These are phyloP conservation scores for Globisporangium nunn DNA, from an alignment of 352 stramenopile species.

Conservation along the genomic window DNA sequence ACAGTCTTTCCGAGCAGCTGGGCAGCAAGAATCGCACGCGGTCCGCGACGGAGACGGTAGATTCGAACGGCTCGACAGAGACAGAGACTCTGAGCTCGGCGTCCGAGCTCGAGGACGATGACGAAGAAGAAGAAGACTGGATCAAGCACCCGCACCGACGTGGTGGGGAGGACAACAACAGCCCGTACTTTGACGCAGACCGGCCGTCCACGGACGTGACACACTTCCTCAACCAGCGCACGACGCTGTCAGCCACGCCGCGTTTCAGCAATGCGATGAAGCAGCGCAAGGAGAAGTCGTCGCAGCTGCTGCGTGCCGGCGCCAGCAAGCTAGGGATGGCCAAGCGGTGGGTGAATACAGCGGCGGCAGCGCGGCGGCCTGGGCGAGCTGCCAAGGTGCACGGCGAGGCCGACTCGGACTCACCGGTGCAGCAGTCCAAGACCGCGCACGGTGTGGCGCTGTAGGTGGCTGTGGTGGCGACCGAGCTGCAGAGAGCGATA, in stretches of 20 bases:
- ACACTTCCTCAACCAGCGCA: slow-evolving; percentile 20
- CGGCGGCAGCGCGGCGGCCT: slow-evolving; percentile 2
- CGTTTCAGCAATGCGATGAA: slow-evolving; percentile 5
- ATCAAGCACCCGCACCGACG: slow-evolving; percentile 19
- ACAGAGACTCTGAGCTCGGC: slow-evolving; percentile 33
- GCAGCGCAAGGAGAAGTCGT: slow-evolving; percentile 7
- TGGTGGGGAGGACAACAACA: slow-evolving; percentile 12
- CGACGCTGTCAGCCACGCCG: slow-evolving; percentile 8
- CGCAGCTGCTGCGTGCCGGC: slow-evolving; percentile 4
- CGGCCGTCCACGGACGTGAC: slow-evolving; percentile 38
- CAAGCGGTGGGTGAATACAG: slow-evolving; percentile 12
- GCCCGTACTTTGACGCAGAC: slow-evolving; percentile 26
- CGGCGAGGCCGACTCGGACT: slow-evolving; percentile 2
- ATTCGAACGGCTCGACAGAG: slow-evolving; percentile 42
- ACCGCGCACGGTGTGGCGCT: slow-evolving; percentile 8
- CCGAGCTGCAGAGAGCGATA: too few species aligned
- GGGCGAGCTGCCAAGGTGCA: slow-evolving; percentile 10
- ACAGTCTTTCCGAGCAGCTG: slow-evolving; percentile 34
- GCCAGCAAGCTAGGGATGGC: slow-evolving; percentile 9
- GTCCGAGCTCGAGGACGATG: slow-evolving; percentile 26
- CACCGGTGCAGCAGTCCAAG: slow-evolving; percentile 1
- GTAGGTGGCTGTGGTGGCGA: background rate
- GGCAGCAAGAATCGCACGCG: slow-evolving; percentile 24
- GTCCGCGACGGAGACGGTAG: slow-evolving; percentile 23
- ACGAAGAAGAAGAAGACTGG: slow-evolving; percentile 20